Conservation (phyloP, 1,139 yeast genomes). For the Geotrichum bryndzae region DNA sequence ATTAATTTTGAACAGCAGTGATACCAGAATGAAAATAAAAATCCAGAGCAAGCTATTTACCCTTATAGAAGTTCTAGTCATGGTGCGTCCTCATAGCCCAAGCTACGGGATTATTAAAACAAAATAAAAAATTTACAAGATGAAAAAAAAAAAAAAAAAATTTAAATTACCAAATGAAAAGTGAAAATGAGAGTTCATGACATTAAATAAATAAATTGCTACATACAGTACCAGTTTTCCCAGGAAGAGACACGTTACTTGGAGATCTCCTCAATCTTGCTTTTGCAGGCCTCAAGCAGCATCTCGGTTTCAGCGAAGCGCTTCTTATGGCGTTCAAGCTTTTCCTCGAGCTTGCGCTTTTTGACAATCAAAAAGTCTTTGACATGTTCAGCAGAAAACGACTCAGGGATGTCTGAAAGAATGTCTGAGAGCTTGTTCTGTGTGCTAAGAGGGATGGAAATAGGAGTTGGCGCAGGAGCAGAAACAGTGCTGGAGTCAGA, state of each 20-base stretch:
- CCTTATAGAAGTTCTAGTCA: no score
- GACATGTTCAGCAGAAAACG: slow-evolving; percentile 12
- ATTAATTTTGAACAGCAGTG: no score
- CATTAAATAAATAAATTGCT: background rate
- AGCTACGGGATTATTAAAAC: no score
- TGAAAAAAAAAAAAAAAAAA: no score
- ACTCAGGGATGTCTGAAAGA: slow-evolving; percentile 18
- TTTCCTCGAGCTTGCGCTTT: slow-evolving; percentile 18
- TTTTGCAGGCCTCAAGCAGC: slow-evolving; percentile 16
- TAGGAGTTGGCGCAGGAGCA: background rate
- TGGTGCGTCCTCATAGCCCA: no score
- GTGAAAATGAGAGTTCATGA: background rate
- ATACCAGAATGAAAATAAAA: no score
- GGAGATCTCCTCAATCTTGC: slow-evolving; percentile 14
- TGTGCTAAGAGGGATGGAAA: background rate
- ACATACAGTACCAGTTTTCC: background rate
- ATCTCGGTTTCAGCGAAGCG: slow-evolving; percentile 14
- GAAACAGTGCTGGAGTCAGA: background rate
- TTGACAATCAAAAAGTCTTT: slow-evolving; percentile 16
- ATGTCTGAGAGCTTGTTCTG: slow-evolving; percentile 19
- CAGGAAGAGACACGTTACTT: background rate
- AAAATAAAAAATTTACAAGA: no score
- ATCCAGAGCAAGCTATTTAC: no score
- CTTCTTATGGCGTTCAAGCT: slow-evolving; percentile 11
- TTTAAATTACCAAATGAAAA: no score